Percentiles rank a stretch among this genome's conserved stretches.
phyloP scores from a whole-genome alignment of 179 eudicot species.

The Spinacia oleracea region DNA sequence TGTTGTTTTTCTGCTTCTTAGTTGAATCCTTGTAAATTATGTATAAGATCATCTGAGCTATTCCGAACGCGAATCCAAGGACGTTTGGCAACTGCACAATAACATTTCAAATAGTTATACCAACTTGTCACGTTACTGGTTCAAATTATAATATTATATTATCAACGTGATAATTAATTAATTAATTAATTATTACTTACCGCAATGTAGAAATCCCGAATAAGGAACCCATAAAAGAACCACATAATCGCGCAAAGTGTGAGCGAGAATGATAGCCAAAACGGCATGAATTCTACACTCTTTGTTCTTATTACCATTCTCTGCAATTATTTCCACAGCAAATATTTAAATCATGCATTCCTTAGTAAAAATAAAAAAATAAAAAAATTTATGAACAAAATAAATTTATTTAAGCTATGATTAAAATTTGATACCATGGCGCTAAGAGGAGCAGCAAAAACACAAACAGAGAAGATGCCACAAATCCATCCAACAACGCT shows the following conservation, averaged over 20 bases:
- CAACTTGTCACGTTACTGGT: not conserved
- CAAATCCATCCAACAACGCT: conserved; percentile 78
- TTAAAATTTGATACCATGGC: conserved; percentile 52
- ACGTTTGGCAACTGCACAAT: conserved; percentile 55
- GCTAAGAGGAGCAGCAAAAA: conserved; percentile 83
- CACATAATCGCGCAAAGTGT: conserved; percentile 67
- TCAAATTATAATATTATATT: no score
- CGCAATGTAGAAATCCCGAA: conserved; percentile 61
- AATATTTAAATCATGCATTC: not conserved
- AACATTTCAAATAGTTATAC: not conserved
- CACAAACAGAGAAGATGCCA: conserved; percentile 66
- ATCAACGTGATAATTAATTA: no score
- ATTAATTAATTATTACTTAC: no score
- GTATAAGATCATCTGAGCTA: conserved; percentile 65
- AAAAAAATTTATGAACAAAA: not conserved
- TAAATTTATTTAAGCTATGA: no score
- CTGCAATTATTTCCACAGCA: conserved; percentile 33
- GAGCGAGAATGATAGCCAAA: conserved; percentile 68
- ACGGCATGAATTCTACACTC: conserved; percentile 89
- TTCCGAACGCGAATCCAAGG: conserved; percentile 61
- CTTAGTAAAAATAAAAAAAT: not conserved
- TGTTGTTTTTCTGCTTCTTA: conserved; percentile 22
- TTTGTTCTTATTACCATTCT: conserved; percentile 70
- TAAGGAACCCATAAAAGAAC: conserved; percentile 72
- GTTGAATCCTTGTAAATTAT: conserved; percentile 47